Evolutionary conservation across 2,329 filamentous ascomycete genomes (phyloP), one percentile per base, ranked within the genome.

Genomic region (Ceratocystis smalleyi): DNA sequence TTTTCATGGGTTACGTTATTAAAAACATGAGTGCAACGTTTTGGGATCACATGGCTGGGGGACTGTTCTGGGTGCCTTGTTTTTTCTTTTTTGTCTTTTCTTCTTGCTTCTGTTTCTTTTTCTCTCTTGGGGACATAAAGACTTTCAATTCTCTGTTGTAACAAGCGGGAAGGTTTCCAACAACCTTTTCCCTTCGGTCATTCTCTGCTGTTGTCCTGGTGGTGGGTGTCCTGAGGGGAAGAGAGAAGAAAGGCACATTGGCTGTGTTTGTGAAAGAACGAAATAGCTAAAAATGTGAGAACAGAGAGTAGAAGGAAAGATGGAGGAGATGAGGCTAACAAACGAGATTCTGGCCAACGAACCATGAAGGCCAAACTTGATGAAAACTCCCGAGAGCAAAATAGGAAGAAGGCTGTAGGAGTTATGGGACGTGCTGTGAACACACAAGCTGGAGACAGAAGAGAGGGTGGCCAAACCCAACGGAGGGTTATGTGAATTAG

Each of bases 1-100:
- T 47, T 61, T 61, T 61, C 59, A 61, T 61, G 59, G 59, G 59
- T 61, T 61, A 62, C 45, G 35, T 61, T 61, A 62, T 32, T 40
- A 55, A 62, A 62, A 62, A 51, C 40, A 24, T 55, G 45, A 62
- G 45, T 54, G 49, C 47, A 55, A 45, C 24, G 35, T 40, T 51
- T 55, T 40, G 61, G 45, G 40, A 49, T 62, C 49, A 54, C 47
- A 43, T 55, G 45, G 30, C 49, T 49, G 47, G 45, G 45, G 45
- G 55, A 62, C 32, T 55, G 22, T 51, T 45, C 51, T 55, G 60
- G 59, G 62, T 35, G 62, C 59, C 62, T 64, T 62, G 54, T 24
- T 47, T 61, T 63, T 59, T 64, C 49, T 43, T 59, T 19, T 35
- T 43, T 54, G 49, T 66, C 27, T 47, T 57, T 61, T 47, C 35